Conservation (phyloP, 176 grass and related monocot species). For the Typha latifolia region DNA sequence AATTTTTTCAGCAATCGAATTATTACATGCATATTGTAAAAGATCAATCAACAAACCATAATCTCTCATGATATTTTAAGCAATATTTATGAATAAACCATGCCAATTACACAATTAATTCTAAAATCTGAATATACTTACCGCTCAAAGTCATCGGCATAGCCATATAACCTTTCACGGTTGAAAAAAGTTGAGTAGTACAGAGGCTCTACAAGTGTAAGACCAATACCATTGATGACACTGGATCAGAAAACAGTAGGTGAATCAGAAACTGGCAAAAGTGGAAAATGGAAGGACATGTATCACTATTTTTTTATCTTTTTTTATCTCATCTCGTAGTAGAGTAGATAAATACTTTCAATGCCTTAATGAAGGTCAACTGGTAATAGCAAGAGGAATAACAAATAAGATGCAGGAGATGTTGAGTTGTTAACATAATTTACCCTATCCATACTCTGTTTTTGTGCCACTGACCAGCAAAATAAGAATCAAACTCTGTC, state of each 20-base stretch:
- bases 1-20: background rate
- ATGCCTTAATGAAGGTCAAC: background rate
- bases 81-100: background rate
- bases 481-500: conserved; percentile 50
- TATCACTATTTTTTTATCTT: no score
- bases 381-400: background rate
- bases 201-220: conserved; percentile 43
- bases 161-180: conserved; percentile 40
- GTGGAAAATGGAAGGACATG: background rate
- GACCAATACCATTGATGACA: conserved; percentile 28
- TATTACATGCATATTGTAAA: background rate
- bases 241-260: conserved; percentile 20
- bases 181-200: conserved; percentile 34
- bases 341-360: background rate
- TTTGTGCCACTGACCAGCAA: conserved; percentile 40
- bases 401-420: background rate
- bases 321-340: background rate
- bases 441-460: conserved; percentile 54
- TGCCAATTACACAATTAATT: background rate
- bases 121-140: conserved; percentile 10
- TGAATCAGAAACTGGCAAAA: conserved; percentile 7
- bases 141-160: conserved; percentile 52
- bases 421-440: conserved; percentile 11
- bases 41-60: background rate
- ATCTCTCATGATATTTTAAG: background rate